phyloP scores from a whole-genome alignment of 169 alveolate species.

The Babesia divergens region DNA sequence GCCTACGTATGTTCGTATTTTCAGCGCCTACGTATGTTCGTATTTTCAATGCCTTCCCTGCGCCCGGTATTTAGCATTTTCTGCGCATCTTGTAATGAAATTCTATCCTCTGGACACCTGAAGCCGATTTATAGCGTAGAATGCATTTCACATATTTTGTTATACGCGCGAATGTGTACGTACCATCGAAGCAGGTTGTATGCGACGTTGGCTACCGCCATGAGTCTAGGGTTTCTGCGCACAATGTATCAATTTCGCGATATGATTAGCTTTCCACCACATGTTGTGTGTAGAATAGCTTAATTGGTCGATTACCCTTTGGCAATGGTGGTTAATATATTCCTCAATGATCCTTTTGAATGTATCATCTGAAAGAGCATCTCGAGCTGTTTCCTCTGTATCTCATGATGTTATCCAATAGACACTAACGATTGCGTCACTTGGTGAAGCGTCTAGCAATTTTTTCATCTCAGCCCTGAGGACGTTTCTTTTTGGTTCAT shows the following conservation, averaged over 20 bases:
- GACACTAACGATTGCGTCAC: constrained; percentile 19
- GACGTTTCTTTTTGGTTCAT: not conserved
- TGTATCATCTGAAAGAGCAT: constrained; percentile 13
- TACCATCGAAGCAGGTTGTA: constrained; percentile 32
- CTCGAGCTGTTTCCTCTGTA: constrained; percentile 26
- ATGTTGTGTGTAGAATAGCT: not conserved
- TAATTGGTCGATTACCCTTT: constrained; percentile 4
- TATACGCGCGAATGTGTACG: not conserved
- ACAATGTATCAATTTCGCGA: not conserved
- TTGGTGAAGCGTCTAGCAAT: constrained; percentile 22
- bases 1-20: too few relatives aligned
- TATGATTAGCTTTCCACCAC: not conserved
- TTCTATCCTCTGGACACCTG: constrained; percentile 41
- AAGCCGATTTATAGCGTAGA: not conserved
- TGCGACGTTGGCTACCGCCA: constrained; percentile 31
- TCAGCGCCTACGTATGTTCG: too few relatives aligned
- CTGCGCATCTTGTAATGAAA: constrained; percentile 18
- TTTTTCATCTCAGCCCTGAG: constrained; percentile 34
- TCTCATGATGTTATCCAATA: not conserved
- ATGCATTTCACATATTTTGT: not conserved
- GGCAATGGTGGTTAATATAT: not conserved
- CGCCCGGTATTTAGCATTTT: constrained; percentile 19
- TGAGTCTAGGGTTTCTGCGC: constrained; percentile 18
- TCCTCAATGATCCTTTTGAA: constrained; percentile 12
- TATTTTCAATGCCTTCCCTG: not conserved